Evolutionary conservation across 257 asterid species (phyloP).

Genomic region (Solanum lignicaule): DNA sequence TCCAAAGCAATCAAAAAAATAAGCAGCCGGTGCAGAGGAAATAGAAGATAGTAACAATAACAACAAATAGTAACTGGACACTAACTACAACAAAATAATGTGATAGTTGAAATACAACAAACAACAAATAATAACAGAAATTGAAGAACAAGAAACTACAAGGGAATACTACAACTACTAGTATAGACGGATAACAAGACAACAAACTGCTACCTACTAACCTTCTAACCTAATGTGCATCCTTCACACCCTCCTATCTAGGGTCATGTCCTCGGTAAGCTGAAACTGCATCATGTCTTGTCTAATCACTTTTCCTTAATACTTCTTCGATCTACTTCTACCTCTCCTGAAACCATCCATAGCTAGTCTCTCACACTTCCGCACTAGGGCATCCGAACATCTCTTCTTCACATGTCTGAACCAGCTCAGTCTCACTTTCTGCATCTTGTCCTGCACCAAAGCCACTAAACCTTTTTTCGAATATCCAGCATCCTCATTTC

Average conservation of each 20-base stretch:
- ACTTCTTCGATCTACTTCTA: neutral
- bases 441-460: neutral
- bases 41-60: neutral
- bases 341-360: neutral
- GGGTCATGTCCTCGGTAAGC: neutral
- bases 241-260: neutral
- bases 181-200: neutral
- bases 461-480: neutral
- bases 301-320: neutral
- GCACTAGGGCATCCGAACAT: neutral
- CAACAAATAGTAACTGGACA: neutral
- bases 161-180: neutral
- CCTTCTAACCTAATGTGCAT: neutral
- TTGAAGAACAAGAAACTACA: neutral
- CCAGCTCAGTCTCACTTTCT: neutral
- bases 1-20: neutral
- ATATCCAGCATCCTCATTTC: neutral
- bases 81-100: neutral
- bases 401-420: neutral
- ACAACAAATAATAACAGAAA: neutral
- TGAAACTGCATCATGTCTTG: neutral
- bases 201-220: neutral
- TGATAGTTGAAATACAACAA: neutral
- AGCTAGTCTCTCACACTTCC: neutral
- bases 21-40: neutral